Conservation (phyloP, 768 basidiomycete species). For the Termitomyces sp. region DNA sequence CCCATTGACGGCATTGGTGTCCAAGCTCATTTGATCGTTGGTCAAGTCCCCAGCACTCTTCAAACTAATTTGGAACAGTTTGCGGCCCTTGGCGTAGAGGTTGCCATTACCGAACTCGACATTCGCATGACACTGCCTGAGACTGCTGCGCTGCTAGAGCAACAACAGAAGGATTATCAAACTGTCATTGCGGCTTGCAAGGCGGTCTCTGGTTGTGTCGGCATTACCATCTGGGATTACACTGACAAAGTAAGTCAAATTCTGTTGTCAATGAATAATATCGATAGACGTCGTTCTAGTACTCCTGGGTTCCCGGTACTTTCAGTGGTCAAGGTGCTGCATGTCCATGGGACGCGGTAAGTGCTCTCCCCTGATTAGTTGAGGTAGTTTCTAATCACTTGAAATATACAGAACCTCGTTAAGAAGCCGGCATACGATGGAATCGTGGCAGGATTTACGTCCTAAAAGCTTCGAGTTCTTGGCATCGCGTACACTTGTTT, state of each 20-base stretch:
- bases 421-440: constrained; percentile 42
- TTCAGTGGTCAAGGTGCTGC: constrained; percentile 34
- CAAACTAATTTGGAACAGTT: constrained; percentile 45
- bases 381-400: constrained; percentile 13
- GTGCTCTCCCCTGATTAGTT: not conserved
- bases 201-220: constrained; percentile 33
- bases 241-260: constrained; percentile 29
- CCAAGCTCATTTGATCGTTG: constrained; percentile 56
- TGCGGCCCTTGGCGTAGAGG: constrained; percentile 56
- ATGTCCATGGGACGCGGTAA: constrained; percentile 17
- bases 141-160: constrained; percentile 39
- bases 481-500: not conserved
- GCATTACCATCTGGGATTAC: constrained; percentile 41
- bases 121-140: constrained; percentile 54
- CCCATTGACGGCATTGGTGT: constrained; percentile 61
- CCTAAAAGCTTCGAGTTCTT: not conserved
- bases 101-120: constrained; percentile 66
- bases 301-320: constrained; percentile 35
- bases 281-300: constrained; percentile 11
- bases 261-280: not conserved
- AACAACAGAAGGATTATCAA: constrained; percentile 55
- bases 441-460: constrained; percentile 29
- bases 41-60: constrained; percentile 43
- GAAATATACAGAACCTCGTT: constrained; percentile 27
- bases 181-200: constrained; percentile 49